Percentiles rank a stretch among this genome's conserved stretches.
Evolutionary conservation across 352 stramenopile species (phyloP).

Genomic region (Halophytophthora batemanensis): DNA sequence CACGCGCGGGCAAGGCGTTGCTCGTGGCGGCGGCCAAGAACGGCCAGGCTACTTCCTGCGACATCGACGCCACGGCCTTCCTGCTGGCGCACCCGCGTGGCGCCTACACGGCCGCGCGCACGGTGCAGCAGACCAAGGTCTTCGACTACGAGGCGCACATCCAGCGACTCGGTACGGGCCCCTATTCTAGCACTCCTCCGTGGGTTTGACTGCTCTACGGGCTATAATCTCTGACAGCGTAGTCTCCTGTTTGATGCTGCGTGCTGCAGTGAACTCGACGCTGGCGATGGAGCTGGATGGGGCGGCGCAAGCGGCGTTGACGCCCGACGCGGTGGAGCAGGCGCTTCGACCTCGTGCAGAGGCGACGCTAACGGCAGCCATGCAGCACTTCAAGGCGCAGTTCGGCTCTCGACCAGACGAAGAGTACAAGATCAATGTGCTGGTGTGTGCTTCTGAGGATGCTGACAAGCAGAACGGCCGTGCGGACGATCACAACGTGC

Average conservation of each 20-base stretch:
- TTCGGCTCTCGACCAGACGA: constrained; percentile 40
- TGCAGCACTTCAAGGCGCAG: constrained; percentile 51
- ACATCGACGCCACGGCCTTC: constrained; percentile 63
- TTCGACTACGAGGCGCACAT: constrained; percentile 84
- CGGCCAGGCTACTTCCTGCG: constrained; percentile 55
- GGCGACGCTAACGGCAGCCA: constrained; percentile 63
- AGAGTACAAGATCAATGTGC: constrained; percentile 84
- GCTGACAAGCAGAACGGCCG: neutral
- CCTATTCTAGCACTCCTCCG: neutral
- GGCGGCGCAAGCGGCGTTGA: constrained; percentile 15
- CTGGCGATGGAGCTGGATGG: constrained; percentile 41
- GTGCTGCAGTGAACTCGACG: constrained; percentile 62
- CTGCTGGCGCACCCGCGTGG: constrained; percentile 59
- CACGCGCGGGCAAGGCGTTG: constrained; percentile 28
- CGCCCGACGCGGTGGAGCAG: constrained; percentile 30
- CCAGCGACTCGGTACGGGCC: constrained; percentile 54
- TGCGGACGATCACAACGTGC: constrained; percentile 6
- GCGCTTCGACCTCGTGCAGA: constrained; percentile 53
- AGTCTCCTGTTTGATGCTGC: neutral
- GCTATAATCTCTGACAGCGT: neutral
- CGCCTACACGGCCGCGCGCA: constrained; percentile 72
- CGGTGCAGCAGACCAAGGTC: constrained; percentile 65
- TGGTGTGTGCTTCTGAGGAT: constrained; percentile 49
- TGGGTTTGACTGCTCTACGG: no score
- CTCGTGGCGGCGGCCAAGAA: constrained; percentile 69